Conservation (phyloP, 1,284 basidiomycete species). For the Tilletia indica region DNA sequence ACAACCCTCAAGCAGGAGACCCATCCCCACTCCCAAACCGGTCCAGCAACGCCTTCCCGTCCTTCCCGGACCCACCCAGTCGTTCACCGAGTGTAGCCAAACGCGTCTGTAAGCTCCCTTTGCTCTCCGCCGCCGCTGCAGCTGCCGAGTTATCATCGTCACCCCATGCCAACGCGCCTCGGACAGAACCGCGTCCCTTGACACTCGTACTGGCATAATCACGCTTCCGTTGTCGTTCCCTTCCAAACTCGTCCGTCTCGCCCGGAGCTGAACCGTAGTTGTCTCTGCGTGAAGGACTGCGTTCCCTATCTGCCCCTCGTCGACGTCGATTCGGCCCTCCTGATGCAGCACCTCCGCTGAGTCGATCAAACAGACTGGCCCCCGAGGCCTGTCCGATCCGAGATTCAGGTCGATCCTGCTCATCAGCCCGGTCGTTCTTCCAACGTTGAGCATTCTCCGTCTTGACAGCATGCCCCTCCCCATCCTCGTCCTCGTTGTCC, state of each 20-base stretch:
- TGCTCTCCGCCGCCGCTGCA: not conserved
- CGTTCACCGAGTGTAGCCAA: not conserved
- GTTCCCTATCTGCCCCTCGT: not conserved
- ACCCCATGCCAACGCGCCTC: slow-evolving; percentile 8
- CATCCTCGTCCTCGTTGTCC: not conserved
- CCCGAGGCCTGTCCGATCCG: not conserved
- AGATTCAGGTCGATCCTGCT: not conserved
- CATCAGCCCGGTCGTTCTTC: slow-evolving; percentile 5
- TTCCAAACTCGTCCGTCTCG: not conserved
- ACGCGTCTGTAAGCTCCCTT: not conserved
- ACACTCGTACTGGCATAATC: not conserved
- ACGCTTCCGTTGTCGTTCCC: not conserved
- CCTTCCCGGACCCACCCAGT: not conserved
- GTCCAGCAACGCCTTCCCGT: not conserved
- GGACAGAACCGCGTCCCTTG: slow-evolving; percentile 10
- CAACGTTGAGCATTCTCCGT: not conserved
- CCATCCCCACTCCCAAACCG: not conserved
- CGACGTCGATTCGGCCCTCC: not conserved
- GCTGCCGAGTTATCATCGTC: not conserved
- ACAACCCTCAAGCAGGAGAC: not conserved
- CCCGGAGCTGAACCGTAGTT: not conserved
- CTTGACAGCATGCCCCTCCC: not conserved
- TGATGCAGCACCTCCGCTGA: not conserved
- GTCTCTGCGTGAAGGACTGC: not conserved
- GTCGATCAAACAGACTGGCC: not conserved